Evolutionary conservation across 495 filamentous ascomycete genomes (phyloP), one percentile per base, ranked within the genome.

Genomic region (Apiosordaria backusii): DNA sequence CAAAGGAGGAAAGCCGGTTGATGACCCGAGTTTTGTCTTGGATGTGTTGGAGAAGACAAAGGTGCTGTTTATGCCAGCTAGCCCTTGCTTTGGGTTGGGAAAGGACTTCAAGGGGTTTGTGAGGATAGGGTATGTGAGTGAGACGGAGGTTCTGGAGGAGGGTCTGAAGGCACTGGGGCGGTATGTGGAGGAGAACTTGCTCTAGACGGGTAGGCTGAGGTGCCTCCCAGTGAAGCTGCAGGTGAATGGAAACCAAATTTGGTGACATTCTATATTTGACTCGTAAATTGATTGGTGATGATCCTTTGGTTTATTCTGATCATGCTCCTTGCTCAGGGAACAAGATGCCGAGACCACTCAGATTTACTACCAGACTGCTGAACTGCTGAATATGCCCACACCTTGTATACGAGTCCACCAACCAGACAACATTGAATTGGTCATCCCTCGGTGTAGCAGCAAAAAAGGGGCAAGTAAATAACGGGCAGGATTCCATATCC

Each of bases 1-100:
- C 4, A 79, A 83, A 62, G 81, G 80, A 64, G 91, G 93, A 1
- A 3, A 81, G 68, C 82, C 88, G 2, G 82, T 96, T 1, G 85
- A 96, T 67, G 90, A 93, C 67, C 84, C 84, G 26, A 80, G 77
- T 4, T 92, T 97, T 68, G 93, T 91, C 69, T 80, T 88, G 71
- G 81, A 84, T 70, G 74, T 96, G 21, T 76, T 89, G 21, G 85
- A 89, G 61, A 84, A 87, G 74, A 87, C 82, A 0, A 91, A 91
- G 13, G 90, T 94, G n/a, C 82, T 97, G 84, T 82, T 96, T 70
- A 77, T 92, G 19, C 92, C 93, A 0, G 93, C 87, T 0, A 86
- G 87, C 62, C 77, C 79, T 5, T 94, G 90, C 69, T 97, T 97
- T 78, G 92, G 90, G 0, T 71, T 81, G 4, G 84, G 85, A 1